Evolutionary conservation across 192 early-diverging fungal species (phyloP).

Genomic region (Oehlia diaphana): DNA sequence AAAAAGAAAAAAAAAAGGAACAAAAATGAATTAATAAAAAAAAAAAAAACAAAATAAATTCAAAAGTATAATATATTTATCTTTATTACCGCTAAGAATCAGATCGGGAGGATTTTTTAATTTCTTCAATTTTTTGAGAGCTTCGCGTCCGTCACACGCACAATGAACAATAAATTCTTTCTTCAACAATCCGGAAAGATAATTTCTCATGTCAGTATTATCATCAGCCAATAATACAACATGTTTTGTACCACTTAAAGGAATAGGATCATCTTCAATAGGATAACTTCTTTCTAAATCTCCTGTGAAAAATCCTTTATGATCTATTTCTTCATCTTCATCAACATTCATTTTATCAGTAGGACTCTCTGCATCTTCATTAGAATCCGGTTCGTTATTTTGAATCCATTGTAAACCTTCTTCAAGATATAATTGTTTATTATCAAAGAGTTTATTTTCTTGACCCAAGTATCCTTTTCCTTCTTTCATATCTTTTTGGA

Average conservation of each 20-base stretch:
- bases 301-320: neutral
- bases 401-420: conserved; percentile 38
- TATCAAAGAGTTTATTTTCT: neutral
- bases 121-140: conserved; percentile 22
- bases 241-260: neutral
- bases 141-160: conserved; percentile 42
- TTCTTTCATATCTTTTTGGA: neutral
- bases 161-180: conserved; percentile 38
- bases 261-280: neutral
- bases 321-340: neutral
- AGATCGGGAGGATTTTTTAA: conserved; percentile 28
- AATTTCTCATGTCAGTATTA: conserved; percentile 48
- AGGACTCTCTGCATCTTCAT: neutral
- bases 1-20: neutral
- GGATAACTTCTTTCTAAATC: neutral
- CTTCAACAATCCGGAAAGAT: conserved; percentile 33
- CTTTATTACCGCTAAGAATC: conserved; percentile 39
- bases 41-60: neutral
- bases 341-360: neutral
- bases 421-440: conserved; percentile 32
- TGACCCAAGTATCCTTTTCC: neutral
- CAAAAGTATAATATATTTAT: neutral
- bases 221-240: conserved; percentile 45
- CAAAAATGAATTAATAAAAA: neutral
- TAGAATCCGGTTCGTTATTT: conserved; percentile 29